These are phyloP conservation scores for Cylindrotheca fusiformis DNA, from an alignment of 108 stramenopile genomes.

Conservation along the genomic window DNA sequence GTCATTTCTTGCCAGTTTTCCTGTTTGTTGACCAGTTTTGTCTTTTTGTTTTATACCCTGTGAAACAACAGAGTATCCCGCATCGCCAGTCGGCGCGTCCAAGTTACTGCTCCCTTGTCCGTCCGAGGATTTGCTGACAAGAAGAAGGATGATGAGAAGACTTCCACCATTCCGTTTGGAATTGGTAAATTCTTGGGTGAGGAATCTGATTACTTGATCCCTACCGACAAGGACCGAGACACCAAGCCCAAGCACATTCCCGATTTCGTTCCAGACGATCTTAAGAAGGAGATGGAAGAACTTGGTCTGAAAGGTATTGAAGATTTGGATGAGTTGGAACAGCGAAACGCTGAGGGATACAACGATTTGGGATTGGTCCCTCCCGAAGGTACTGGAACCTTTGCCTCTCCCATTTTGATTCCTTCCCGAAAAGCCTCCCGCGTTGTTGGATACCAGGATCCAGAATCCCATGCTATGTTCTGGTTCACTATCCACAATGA, in stretches of 20 bases:
- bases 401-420: conserved; percentile 83
- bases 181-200: conserved; percentile 79
- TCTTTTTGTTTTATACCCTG: conserved; percentile 3
- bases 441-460: conserved; percentile 86
- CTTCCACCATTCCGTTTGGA: conserved; percentile 68
- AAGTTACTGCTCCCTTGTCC: conserved; percentile 11
- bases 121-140: conserved; percentile 21
- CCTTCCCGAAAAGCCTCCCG: conserved; percentile 73
- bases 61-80: conserved; percentile 21
- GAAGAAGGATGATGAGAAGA: conserved; percentile 15
- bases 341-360: conserved; percentile 83
- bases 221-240: conserved; percentile 73
- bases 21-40: neutral
- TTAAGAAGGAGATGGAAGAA: conserved; percentile 86
- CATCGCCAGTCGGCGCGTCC: conserved; percentile 29
- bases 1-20: neutral
- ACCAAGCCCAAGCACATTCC: conserved; percentile 62
- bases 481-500: conserved; percentile 96
- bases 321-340: conserved; percentile 85
- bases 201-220: conserved; percentile 83
- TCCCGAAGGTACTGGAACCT: conserved; percentile 83
- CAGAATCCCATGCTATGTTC: conserved; percentile 79
- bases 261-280: conserved; percentile 58
- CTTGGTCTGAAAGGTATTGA: conserved; percentile 81
- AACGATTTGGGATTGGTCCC: conserved; percentile 86